phyloP scores from a whole-genome alignment of 1,139 yeast genomes.

The Taphrina sp. region DNA sequence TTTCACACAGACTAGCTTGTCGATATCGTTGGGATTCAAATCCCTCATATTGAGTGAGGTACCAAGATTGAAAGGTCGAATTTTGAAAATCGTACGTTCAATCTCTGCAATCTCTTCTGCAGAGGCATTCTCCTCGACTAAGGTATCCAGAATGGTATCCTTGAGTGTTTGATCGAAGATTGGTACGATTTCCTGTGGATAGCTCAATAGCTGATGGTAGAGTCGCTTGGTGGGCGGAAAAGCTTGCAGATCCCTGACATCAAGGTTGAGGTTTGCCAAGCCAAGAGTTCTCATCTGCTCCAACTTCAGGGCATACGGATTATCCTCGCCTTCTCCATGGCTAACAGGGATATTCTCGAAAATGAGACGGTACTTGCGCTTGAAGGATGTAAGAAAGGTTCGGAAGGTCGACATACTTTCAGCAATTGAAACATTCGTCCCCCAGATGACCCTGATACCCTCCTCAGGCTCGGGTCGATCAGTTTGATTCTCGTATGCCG shows the following conservation, averaged over 20 bases:
- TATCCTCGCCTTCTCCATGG: slow-evolving; percentile 65
- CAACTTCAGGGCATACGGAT: slow-evolving; percentile 70
- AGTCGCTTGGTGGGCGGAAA: slow-evolving; percentile 74
- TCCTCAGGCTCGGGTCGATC: slow-evolving; percentile 43
- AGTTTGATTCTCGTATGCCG: slow-evolving; percentile 34
- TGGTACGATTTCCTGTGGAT: slow-evolving; percentile 96
- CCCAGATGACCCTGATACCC: slow-evolving; percentile 86
- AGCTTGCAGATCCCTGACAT: slow-evolving; percentile 73
- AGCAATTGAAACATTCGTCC: slow-evolving; percentile 90
- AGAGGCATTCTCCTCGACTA: slow-evolving; percentile 51
- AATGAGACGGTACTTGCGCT: slow-evolving; percentile 67
- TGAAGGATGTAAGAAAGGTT: slow-evolving; percentile 79
- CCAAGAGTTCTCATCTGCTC: slow-evolving; percentile 71
- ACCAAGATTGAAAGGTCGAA: slow-evolving; percentile 69
- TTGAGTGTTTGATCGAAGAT: slow-evolving; percentile 95
- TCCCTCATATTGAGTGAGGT: slow-evolving; percentile 71
- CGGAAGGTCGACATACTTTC: slow-evolving; percentile 79
- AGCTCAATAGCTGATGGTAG: slow-evolving; percentile 79
- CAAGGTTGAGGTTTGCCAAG: slow-evolving; percentile 77
- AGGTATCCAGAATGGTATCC: slow-evolving; percentile 80
- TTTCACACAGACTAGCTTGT: slow-evolving; percentile 83
- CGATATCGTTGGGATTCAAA: slow-evolving; percentile 85
- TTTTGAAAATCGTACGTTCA: slow-evolving; percentile 68
- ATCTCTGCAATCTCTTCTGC: slow-evolving; percentile 46
- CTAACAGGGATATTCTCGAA: slow-evolving; percentile 50